Base-by-base conservation (phyloP, 495 filamentous ascomycete genomes). In the Elasticomyces elasticus region DNA sequence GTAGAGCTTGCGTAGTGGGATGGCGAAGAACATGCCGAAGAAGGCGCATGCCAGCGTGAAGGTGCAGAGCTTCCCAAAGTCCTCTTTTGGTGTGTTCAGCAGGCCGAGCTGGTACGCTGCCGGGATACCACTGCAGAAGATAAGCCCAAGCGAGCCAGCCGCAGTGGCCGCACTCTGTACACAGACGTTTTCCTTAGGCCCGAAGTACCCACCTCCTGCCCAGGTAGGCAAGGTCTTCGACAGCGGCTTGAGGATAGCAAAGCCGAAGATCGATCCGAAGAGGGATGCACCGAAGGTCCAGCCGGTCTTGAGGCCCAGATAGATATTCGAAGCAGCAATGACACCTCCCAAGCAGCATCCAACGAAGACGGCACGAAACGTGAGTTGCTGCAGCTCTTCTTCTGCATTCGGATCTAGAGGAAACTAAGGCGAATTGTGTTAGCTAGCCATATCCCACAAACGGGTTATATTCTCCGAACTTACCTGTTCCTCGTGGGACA, bases 11-110 rank as follows among this genome's bases (percentile, higher is more conserved):
- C 53, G 43, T 7, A 55, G 53, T 5, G 53, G 53, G 24, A 55
- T 55, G 33, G 53, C 53, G 31, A 55, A 55, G 45, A 55, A 55
- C 53, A 55, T 55, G 53, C 53, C 53, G 45, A 49, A 55, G 46
- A 49, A 55, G 13, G 53, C 53, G 22, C 53, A 55, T 7, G 53
- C 53, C 1, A 55, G 33, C 1, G 45, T 55, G 43, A 55, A 26
- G 1, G 53, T 55, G 45, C 43, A 49, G 5, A 55, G 45, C 24
- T 55, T 55, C 30, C 53, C 53, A 25, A 55, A 55, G 22, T 55
- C 53, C 25, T 37, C 33, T 24, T 55, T 49, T 6, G 53, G 53
- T 10, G 43, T 49, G 23, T 38, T 25, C 24, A 55, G 53, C 4
- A 55, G 53, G 23, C 53, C 53, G 15, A 55, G 45, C 31, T 55